Conservation (phyloP, 352 stramenopile species). For the Globisporangium spiculum region DNA sequence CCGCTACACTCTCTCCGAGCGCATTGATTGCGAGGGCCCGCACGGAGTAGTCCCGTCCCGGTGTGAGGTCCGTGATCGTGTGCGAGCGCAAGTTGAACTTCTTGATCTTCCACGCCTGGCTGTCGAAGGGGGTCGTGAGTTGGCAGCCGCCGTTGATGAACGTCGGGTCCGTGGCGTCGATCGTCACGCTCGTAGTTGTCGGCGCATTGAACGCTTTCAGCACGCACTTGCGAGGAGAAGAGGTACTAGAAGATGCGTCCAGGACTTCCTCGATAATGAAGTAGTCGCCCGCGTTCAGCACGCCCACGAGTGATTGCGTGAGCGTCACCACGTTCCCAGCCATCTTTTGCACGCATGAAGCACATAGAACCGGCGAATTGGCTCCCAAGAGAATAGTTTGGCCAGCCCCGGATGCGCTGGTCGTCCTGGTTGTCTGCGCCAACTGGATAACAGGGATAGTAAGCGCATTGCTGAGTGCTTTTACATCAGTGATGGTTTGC, state of each 20-base stretch:
- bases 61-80: slow-evolving; percentile 53
- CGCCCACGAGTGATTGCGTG: slow-evolving; percentile 26
- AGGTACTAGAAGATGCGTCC: not conserved
- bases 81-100: slow-evolving; percentile 62
- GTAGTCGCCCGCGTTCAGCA: slow-evolving; percentile 33
- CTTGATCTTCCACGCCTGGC: slow-evolving; percentile 54
- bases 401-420: slow-evolving; percentile 17
- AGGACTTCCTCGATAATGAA: slow-evolving; percentile 65
- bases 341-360: slow-evolving; percentile 59
- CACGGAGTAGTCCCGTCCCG: slow-evolving; percentile 67
- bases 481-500: slow-evolving; percentile 37
- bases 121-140: slow-evolving; percentile 43
- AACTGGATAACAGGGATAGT: slow-evolving; percentile 37
- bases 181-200: slow-evolving; percentile 22
- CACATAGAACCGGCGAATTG: slow-evolving; percentile 41
- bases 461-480: slow-evolving; percentile 32
- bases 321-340: slow-evolving; percentile 36
- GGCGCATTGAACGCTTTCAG: slow-evolving; percentile 27
- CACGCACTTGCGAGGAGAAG: slow-evolving; percentile 35
- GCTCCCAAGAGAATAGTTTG: slow-evolving; percentile 23
- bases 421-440: slow-evolving; percentile 29
- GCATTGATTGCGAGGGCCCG: slow-evolving; percentile 43
- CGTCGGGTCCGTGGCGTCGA: slow-evolving; percentile 25
- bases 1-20: slow-evolving; percentile 40
- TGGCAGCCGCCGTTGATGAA: slow-evolving; percentile 35